Conservation (phyloP, 2,329 filamentous ascomycete species). For the Pseudogymnoascus destructans region DNA sequence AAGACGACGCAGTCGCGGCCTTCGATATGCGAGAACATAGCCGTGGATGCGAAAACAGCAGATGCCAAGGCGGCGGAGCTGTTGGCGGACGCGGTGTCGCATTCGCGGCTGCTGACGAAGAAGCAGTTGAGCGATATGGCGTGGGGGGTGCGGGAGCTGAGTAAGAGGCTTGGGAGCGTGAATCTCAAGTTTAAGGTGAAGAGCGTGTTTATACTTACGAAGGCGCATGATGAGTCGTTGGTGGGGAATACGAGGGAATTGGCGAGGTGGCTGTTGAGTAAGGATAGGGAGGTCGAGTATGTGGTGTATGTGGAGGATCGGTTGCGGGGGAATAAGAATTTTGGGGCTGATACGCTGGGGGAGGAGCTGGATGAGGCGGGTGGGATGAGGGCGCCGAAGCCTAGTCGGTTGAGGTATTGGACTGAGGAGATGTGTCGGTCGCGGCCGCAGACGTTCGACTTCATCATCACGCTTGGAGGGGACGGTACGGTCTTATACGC, state of each 20-base stretch:
- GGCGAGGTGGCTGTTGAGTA: conserved; percentile 65
- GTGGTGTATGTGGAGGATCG: conserved; percentile 74
- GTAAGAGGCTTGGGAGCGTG: conserved; percentile 72
- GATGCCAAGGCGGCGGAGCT: background rate
- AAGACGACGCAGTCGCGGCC: conserved; percentile 22
- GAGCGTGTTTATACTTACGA: conserved; percentile 78
- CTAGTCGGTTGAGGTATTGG: conserved; percentile 64
- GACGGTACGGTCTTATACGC: conserved; percentile 96
- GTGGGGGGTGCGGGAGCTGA: conserved; percentile 83
- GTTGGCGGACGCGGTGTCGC: conserved; percentile 18
- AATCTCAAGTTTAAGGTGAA: conserved; percentile 69
- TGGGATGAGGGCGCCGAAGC: conserved; percentile 17
- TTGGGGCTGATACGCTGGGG: conserved; percentile 54
- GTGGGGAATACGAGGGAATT: conserved; percentile 67
- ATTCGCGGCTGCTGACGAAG: conserved; percentile 76
- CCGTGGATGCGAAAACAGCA: conserved; percentile 2
- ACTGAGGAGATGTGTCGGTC: conserved; percentile 62
- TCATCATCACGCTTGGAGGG: conserved; percentile 80
- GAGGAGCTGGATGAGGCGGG: conserved; percentile 28
- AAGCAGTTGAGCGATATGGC: conserved; percentile 95
- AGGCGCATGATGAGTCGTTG: conserved; percentile 74
- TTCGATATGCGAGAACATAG: background rate
- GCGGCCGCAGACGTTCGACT: conserved; percentile 80
- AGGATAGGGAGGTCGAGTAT: conserved; percentile 53
- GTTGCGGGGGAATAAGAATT: conserved; percentile 55